These are phyloP conservation scores for Diaporthe aspalathi DNA, from an alignment of 2,329 filamentous ascomycete species.

Conservation along the genomic window DNA sequence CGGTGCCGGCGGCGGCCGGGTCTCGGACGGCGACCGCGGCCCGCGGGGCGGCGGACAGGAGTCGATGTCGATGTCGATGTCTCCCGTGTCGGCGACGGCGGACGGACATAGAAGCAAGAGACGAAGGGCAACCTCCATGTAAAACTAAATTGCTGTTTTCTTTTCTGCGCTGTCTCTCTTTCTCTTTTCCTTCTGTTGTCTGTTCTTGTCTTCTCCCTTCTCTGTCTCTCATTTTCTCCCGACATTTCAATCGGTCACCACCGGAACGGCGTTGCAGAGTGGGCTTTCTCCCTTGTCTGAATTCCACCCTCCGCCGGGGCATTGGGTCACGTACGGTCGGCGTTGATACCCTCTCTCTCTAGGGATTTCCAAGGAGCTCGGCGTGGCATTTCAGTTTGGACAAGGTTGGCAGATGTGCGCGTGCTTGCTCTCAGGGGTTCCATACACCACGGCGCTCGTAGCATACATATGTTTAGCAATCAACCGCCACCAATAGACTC, in stretches of 20 bases:
- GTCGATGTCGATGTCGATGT: slow-evolving; percentile 43
- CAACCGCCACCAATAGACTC: slow-evolving; percentile 29
- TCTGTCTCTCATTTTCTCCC: background rate
- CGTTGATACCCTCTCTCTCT: slow-evolving; percentile 15
- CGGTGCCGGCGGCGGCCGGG: slow-evolving; percentile 35
- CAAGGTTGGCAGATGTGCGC: slow-evolving; percentile 31
- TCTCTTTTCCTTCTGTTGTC: background rate
- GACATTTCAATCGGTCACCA: slow-evolving; percentile 4
- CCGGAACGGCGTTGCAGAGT: slow-evolving; percentile 25
- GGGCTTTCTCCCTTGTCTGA: background rate
- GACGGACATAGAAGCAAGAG: slow-evolving; percentile 52
- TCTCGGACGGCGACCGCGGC: slow-evolving; percentile 32
- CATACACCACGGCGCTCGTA: slow-evolving; percentile 23
- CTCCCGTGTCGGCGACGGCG: slow-evolving; percentile 22
- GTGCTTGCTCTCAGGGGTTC: slow-evolving; percentile 25
- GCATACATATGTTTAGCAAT: slow-evolving; percentile 21
- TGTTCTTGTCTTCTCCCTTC: background rate
- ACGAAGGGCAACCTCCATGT: slow-evolving; percentile 55
- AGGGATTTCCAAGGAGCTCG: background rate
- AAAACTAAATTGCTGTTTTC: slow-evolving; percentile 31
- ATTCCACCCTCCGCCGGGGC: background rate
- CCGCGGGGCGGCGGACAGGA: slow-evolving; percentile 34
- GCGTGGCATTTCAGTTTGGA: slow-evolving; percentile 21
- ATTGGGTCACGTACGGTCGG: background rate
- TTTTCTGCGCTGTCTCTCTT: background rate